Base-by-base conservation (phyloP, 192 early-diverging fungal genomes). In the Cetraspora pellucida region DNA sequence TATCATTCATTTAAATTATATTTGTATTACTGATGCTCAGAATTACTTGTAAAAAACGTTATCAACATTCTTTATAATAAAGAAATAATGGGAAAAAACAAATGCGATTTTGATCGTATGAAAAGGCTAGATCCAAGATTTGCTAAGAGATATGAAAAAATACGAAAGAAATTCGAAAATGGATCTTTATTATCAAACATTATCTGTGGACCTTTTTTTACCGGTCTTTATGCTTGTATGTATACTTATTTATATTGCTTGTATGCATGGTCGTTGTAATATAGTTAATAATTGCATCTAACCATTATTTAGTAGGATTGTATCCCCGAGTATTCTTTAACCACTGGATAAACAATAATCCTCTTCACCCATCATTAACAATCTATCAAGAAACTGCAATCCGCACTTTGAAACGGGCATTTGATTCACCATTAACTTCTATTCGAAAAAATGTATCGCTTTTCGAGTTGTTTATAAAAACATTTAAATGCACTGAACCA, bases 291-390 rank as follows among this genome's bases (percentile, higher is more conserved):
- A 30, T 45, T 7, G 14, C 19, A 10, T 19, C 0, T 43, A 19
- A n/a, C 8, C 14, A 19, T 9, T 21, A 19, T 1, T 19, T 43
- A 73, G 71, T 46, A 3, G 2, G 55, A 0, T 3, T 43, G 11
- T 73, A 73, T 58, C 71, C 71, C 4, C 8, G 14, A 44, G 37
- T 73, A 54, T 37, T 58, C 13, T 58, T 73, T 23, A 23, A 58
- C 23, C 50, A 58, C 21, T 2, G 7, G 7, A 11, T 73, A 19
- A 21, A 0, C 14, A 21, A 55, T 0, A 58, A 21, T 16, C 5
- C 52, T 3, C 17, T 43, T 44, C 16, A 58, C 27, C 21, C 71
- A 21, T 21, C 13, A 17, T 45, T n/a, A 17, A 45, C 55, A 9
- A 43, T 37, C 21, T 43, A 58, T 25, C 71, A 73, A 73, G 71